phyloP scores from a whole-genome alignment of 2,329 filamentous ascomycete genomes.

The Ophiostoma pallidulum region DNA sequence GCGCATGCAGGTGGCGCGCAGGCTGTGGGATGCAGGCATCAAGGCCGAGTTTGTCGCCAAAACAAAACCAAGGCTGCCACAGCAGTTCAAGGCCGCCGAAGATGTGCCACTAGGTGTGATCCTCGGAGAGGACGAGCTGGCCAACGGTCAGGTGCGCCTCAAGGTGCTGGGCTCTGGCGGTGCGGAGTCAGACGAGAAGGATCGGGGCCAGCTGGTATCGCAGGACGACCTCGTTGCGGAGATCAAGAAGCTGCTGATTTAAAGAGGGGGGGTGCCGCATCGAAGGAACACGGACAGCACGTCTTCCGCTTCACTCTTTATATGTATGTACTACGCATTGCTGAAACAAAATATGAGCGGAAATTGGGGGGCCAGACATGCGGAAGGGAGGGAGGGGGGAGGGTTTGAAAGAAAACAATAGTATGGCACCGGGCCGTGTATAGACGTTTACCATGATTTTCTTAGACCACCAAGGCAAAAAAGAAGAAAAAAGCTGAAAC shows the following conservation, averaged over 20 bases:
- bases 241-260: slow-evolving; percentile 35
- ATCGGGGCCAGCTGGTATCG: slow-evolving; percentile 71
- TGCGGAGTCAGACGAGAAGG: slow-evolving; percentile 73
- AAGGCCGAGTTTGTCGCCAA: slow-evolving; percentile 88
- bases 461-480: not conserved
- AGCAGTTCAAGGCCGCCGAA: slow-evolving; percentile 89
- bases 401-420: no score
- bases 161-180: slow-evolving; percentile 56
- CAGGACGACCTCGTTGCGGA: slow-evolving; percentile 54
- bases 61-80: slow-evolving; percentile 76
- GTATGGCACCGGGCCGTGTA: no score
- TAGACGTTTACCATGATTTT: not conserved
- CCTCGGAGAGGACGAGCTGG: slow-evolving; percentile 82
- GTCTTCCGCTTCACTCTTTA: no score
- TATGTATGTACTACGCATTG: no score
- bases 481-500: not conserved
- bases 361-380: no score
- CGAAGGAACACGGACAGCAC: no score
- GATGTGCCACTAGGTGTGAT: slow-evolving; percentile 81
- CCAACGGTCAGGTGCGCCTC: slow-evolving; percentile 72
- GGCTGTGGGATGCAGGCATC: slow-evolving; percentile 78
- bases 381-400: no score
- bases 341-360: no score
- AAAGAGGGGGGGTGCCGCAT: not conserved
- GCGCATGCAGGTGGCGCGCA: slow-evolving; percentile 68